Base-by-base conservation (phyloP, 2,329 filamentous ascomycete genomes). In the Dothideomycetes sp. region DNA sequence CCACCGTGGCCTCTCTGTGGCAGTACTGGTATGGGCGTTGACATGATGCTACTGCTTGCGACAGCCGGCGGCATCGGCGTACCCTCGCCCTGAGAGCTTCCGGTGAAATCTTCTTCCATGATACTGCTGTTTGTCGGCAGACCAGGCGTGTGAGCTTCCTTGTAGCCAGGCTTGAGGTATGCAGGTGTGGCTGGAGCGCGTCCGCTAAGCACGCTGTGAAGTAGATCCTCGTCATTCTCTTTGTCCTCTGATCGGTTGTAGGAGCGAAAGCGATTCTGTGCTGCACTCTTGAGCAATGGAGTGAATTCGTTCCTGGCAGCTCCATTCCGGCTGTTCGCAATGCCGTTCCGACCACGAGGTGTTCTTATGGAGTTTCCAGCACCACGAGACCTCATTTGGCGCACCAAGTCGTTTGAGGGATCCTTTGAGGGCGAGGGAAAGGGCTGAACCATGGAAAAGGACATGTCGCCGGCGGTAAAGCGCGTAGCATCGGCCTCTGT, bases 361-460 rank as follows among this genome's bases (percentile, higher is more conserved):
- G 89, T 94, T 52, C 75, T 72, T 47, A 86, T 63, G 55, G 63
- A 79, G 51, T 72, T 63, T 34, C 60, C 72, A 50, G 61, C 70
- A 45, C 55, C 52, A 12, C 77, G 77, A 58, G 83, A 82, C 49
- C 78, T 77, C 54, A 91, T 72, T 47, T 84, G 78, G 46, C 81
- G 78, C 35, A 93, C 66, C 17, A 95, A 65, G 51, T 91, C 53
- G 41, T 60, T 84, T 52, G 79, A 77, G 31, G 55, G 60, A 55
- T 80, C 77, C 60, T 84, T 88, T 19, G 71, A 75, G 17, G 83
- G 88, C 19, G 84, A 87, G 41, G 80, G 77, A 51, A 95, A 94
- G 1, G 89, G 91, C 42, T 84, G 79, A 57, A 93, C 86, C 52
- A 87, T 81, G 38, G 86, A 93, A 50, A 89, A 79, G 52, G 93